Evolutionary conservation across 2,329 filamentous ascomycete species (phyloP).

Genomic region (Beauveria bassiana): DNA sequence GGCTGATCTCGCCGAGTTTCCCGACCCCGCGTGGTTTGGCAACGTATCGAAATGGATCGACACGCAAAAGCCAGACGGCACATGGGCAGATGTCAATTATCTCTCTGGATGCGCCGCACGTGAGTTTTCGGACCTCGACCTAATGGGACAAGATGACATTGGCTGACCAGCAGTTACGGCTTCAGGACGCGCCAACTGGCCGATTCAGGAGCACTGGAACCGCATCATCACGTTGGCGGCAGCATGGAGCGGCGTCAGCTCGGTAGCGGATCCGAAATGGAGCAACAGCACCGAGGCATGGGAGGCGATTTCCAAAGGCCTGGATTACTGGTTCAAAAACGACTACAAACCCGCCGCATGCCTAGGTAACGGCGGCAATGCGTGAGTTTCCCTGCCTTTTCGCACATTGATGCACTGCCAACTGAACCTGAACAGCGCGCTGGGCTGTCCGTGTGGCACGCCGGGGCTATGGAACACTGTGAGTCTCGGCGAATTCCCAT

Average conservation of each 20-base stretch:
- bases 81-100: conserved; percentile 19
- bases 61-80: conserved; percentile 16
- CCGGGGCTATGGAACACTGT: conserved; percentile 18
- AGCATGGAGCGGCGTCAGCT: conserved; percentile 19
- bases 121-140: background rate
- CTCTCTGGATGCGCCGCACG: conserved; percentile 17
- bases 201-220: conserved; percentile 19
- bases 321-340: conserved; percentile 19
- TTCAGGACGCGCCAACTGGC: conserved; percentile 18
- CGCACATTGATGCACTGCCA: background rate
- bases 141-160: background rate
- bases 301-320: conserved; percentile 13
- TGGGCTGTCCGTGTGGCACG: conserved; percentile 14
- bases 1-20: conserved; percentile 17
- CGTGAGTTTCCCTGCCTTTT: conserved; percentile 1
- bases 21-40: conserved; percentile 16
- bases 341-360: conserved; percentile 17
- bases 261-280: conserved; percentile 11
- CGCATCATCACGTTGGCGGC: conserved; percentile 16
- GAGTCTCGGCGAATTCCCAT: background rate
- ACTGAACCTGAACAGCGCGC: background rate
- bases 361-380: conserved; percentile 16
- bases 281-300: conserved; percentile 12
- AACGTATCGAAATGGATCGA: conserved; percentile 15
- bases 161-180: background rate